Base-by-base conservation (phyloP, 306 rosid species). In the Corylus avellana region DNA sequence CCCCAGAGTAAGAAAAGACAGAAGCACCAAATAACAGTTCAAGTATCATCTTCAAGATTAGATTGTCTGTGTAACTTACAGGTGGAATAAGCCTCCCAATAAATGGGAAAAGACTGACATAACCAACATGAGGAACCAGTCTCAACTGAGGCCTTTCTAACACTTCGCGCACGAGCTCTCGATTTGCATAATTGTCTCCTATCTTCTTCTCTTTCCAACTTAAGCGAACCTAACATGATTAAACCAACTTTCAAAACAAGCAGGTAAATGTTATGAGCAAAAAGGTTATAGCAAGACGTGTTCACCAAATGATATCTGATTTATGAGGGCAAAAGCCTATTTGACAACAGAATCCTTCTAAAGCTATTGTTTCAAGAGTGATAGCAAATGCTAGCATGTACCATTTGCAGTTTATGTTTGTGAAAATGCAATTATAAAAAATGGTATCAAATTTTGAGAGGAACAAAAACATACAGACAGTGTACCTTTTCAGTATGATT, bases 401-500 rank as follows among this genome's bases (percentile, higher is more conserved):
- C 58, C 7, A 68, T 6, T n/a, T 53, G 68, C 73, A 61, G 46
- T 16, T 55, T 48, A 61, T 54, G 51, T 17, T 69, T 17, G 46
- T 49, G 46, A 53, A 73, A 68, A 22, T 22, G 44, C 76, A 66
- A 58, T 20, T 13, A 17, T 13, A 17, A 46, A 27, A 4, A 12
- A 80, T 48, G 61, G 50, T 57, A 47, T 75, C 56, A 25, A n/a
- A 18, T 1, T 27, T 56, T 70, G 70, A 72, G 42, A 50, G 56
- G 42, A 62, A 12, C 6, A 77, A 48, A 55, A 68, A 81, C 32
- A 32, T 22, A 53, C 25, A 48, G n/a, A 49, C 17, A 50, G 72
- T 54, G 18, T 90, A 95, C 99, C 98, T 92, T 95, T 78, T 95
- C 99, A 3, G 99, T 91, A 85, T 95, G 98, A 85, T 87, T 90